Percentiles rank a stretch among this genome's conserved stretches.
phyloP scores from a whole-genome alignment of 257 asterid species.

The Solanum pinnatisectum region DNA sequence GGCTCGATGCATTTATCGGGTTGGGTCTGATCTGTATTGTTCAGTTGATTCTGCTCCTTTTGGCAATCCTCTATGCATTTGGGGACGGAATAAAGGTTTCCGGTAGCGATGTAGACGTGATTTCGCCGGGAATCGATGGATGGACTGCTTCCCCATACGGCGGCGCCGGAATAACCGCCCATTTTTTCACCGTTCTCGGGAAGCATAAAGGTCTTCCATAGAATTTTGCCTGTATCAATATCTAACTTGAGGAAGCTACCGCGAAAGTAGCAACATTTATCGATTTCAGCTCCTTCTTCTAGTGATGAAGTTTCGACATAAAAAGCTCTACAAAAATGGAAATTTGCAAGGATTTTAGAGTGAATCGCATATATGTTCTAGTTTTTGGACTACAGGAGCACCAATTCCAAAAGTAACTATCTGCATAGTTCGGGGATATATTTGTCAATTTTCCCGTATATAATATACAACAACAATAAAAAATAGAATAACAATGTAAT shows the following conservation, averaged over 20 bases:
- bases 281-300: conserved; percentile 17
- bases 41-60: conserved; percentile 13
- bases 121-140: conserved; percentile 24
- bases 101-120: conserved; percentile 42
- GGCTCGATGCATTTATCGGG: conserved; percentile 31
- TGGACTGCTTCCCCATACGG: conserved; percentile 55
- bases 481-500: too few species aligned
- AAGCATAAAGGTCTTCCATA: conserved; percentile 37
- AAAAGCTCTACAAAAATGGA: conserved; percentile 5
- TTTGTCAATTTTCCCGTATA: too few species aligned
- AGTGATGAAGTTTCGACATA: conserved; percentile 40
- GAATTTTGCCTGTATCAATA: conserved; percentile 21
- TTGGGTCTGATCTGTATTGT: conserved; percentile 14
- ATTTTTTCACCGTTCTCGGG: conserved; percentile 22
- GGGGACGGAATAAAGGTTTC: conserved; percentile 44
- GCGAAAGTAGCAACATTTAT: conserved; percentile 38
- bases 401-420: too few species aligned
- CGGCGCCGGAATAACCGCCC: conserved; percentile 42
- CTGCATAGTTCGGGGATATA: too few species aligned
- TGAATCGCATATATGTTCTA: too few species aligned
- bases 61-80: conserved; percentile 26
- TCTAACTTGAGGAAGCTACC: conserved; percentile 44
- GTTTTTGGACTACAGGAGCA: too few species aligned
- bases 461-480: too few species aligned
- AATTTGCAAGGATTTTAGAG: not conserved